These are phyloP conservation scores for Ammopiptanthus mongolicus DNA, from an alignment of 306 rosid species.

Conservation along the genomic window DNA sequence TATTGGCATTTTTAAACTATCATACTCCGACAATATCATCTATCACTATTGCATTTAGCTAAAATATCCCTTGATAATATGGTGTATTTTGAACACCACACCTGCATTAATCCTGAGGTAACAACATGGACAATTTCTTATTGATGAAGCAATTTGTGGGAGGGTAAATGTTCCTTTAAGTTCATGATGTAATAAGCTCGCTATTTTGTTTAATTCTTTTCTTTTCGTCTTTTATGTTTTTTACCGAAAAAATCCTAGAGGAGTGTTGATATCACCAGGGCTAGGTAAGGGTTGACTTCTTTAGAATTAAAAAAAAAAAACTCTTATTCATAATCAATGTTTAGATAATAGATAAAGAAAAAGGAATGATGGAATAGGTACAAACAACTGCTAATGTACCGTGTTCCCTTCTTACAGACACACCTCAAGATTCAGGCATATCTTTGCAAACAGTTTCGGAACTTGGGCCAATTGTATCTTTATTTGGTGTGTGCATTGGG, in stretches of 20 bases:
- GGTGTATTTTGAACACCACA: too few relatives aligned
- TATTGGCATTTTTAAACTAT: too few relatives aligned
- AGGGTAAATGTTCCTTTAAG: too few relatives aligned
- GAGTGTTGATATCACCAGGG: conserved; percentile 88
- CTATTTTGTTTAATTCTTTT: background rate
- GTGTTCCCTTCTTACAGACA: conserved; percentile 28
- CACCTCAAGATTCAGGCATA: conserved; percentile 85
- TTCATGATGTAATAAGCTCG: background rate
- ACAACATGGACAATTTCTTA: too few relatives aligned
- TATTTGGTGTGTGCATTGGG: too few relatives aligned
- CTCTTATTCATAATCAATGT: background rate
- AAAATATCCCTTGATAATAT: too few relatives aligned
- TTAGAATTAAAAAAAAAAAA: background rate
- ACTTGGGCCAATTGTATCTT: too few relatives aligned
- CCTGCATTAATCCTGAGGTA: too few relatives aligned
- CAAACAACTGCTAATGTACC: background rate
- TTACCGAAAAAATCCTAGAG: conserved; percentile 72
- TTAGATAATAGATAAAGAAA: background rate
- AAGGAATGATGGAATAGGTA: background rate
- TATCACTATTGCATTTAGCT: too few relatives aligned
- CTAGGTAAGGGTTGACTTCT: conserved; percentile 46
- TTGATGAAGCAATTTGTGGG: too few relatives aligned
- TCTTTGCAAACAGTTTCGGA: conserved; percentile 79
- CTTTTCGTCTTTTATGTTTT: too few relatives aligned
- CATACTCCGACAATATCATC: too few relatives aligned